Evolutionary conservation across 129 eudicot genomes (phyloP).

Genomic region (Helianthus annuus): DNA sequence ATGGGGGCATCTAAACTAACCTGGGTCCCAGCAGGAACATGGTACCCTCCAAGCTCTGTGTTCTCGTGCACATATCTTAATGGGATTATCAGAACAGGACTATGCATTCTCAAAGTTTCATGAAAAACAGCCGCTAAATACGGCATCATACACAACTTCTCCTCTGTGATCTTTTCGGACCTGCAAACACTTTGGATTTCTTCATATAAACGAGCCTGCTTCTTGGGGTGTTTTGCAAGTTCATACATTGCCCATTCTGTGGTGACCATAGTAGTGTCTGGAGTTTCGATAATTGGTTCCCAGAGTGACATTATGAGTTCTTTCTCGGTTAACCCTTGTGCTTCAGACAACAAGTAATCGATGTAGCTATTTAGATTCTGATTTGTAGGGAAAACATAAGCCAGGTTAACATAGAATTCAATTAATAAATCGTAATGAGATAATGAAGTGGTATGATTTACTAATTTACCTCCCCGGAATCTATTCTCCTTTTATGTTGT

Average conservation of each 20-base stretch:
- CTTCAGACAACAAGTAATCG: slow-evolving; percentile 42
- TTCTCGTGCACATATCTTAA: slow-evolving; percentile 49
- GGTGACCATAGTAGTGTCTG: slow-evolving; percentile 49
- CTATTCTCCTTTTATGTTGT: slow-evolving; percentile 33
- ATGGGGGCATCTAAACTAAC: slow-evolving; percentile 30
- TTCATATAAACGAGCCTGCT: slow-evolving; percentile 33
- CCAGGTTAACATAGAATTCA: not conserved
- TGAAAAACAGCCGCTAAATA: slow-evolving; percentile 49
- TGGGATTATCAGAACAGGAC: slow-evolving; percentile 52
- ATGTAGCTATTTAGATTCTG: slow-evolving; percentile 34
- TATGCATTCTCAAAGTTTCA: slow-evolving; percentile 54
- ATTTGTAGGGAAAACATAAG: not conserved
- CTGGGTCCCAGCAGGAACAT: slow-evolving; percentile 59
- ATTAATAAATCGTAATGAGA: not conserved
- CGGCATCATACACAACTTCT: slow-evolving; percentile 43
- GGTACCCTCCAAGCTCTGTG: slow-evolving; percentile 53
- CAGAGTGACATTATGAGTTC: slow-evolving; percentile 46
- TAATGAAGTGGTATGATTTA: not conserved
- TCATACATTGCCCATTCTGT: slow-evolving; percentile 60
- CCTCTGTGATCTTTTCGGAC: slow-evolving; percentile 45
- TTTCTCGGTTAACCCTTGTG: slow-evolving; percentile 35
- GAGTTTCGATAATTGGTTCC: slow-evolving; percentile 51
- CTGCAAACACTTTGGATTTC: slow-evolving; percentile 51
- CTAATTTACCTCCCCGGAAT: slow-evolving; percentile 39
- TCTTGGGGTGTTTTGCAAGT: slow-evolving; percentile 41